Evolutionary conservation across 2,329 filamentous ascomycete genomes (phyloP).

Genomic region (Fusarium circinatum): DNA sequence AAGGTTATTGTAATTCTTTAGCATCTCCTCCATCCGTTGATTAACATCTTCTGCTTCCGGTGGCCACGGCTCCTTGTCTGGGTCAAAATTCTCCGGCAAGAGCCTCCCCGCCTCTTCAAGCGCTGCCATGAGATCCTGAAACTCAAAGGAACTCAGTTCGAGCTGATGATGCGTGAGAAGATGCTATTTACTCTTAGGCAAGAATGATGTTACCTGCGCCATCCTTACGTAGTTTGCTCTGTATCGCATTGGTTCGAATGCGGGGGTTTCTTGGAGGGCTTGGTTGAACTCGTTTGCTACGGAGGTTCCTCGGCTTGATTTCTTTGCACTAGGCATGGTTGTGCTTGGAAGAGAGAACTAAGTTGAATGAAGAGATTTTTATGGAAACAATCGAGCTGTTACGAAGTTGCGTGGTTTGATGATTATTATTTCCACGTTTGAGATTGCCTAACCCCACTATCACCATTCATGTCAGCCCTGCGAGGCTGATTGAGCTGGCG

Average conservation of each 20-base stretch:
- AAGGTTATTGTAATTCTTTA: not conserved
- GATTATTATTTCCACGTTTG: not conserved
- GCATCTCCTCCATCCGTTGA: not conserved
- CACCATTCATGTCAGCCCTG: not conserved
- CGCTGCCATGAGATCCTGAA: not conserved
- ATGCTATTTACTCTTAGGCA: not conserved
- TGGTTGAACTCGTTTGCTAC: slow-evolving; percentile 9
- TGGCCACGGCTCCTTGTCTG: not conserved
- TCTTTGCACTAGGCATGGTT: not conserved
- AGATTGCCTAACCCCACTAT: not conserved
- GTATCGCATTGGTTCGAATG: slow-evolving; percentile 13
- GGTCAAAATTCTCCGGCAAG: not conserved
- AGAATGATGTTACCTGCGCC: not conserved
- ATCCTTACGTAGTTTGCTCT: slow-evolving; percentile 4
- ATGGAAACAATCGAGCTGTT: not conserved
- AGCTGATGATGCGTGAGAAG: not conserved
- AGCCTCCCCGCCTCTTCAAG: not conserved
- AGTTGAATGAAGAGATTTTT: accelerated
- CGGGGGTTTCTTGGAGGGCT: not conserved
- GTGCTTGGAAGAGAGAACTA: accelerated
- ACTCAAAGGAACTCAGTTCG: not conserved
- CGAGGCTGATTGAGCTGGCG: not conserved
- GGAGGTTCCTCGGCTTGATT: not conserved
- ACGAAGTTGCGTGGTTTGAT: not conserved
- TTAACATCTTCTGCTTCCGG: slow-evolving; percentile 1